Evolutionary conservation across 768 basidiomycete genomes (phyloP).

Genomic region (Lanmaoa rubissima): DNA sequence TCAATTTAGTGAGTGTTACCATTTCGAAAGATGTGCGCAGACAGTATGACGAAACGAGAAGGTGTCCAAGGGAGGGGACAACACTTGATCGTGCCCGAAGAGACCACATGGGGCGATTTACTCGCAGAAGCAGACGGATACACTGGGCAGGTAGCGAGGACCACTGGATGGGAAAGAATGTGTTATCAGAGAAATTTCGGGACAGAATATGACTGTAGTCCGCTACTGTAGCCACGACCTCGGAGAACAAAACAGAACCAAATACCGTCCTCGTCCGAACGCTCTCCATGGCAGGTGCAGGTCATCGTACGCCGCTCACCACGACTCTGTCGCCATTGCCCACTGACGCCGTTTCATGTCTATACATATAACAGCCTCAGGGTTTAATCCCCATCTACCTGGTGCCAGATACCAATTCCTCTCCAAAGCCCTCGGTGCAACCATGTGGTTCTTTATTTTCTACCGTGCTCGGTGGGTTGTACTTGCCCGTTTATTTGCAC

Average conservation of each 20-base stretch:
- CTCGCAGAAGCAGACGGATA: conserved; percentile 55
- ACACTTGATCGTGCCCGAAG: too few relatives aligned
- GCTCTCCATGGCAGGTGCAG: conserved; percentile 33
- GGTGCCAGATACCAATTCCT: conserved; percentile 74
- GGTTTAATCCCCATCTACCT: conserved; percentile 88
- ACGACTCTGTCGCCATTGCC: neutral
- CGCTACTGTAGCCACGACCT: too few relatives aligned
- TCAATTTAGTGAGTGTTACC: conserved; percentile 51
- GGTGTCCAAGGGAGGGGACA: conserved; percentile 59
- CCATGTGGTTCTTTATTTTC: conserved; percentile 99
- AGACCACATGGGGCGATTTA: too few relatives aligned
- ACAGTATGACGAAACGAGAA: conserved; percentile 67
- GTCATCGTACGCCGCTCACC: conserved; percentile 25
- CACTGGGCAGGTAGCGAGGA: conserved; percentile 44
- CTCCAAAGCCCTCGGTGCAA: conserved; percentile 82
- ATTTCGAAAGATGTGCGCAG: conserved; percentile 46
- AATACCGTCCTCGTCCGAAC: conserved; percentile 24
- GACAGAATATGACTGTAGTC: conserved; percentile 58
- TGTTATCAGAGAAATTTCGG: conserved; percentile 45
- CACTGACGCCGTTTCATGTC: conserved; percentile 1
- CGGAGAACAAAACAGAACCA: conserved; percentile 17
- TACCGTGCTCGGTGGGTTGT: conserved; percentile 81
- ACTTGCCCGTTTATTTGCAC: neutral
- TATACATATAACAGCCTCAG: conserved; percentile 46
- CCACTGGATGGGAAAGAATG: neutral